Evolutionary conservation across 305 asterid genomes (phyloP).

Genomic region (Striga hermonthica): DNA sequence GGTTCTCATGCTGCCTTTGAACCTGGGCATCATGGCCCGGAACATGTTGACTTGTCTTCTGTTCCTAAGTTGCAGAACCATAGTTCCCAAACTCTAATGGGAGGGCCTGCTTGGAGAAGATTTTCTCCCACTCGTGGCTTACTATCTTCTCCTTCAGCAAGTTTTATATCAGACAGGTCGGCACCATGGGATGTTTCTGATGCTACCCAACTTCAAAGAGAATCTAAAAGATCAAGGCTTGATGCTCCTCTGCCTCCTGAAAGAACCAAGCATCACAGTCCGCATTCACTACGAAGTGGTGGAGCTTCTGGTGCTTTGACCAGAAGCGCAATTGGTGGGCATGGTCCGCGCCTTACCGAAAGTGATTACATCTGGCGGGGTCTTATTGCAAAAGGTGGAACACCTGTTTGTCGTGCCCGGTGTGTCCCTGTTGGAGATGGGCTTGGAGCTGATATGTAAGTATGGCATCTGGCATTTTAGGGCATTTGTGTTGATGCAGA

Average conservation of each 20-base stretch:
- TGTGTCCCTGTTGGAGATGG: constrained; percentile 86
- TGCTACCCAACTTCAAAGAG: constrained; percentile 66
- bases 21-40: constrained; percentile 52
- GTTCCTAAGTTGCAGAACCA: constrained; percentile 46
- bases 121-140: constrained; percentile 66
- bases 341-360: constrained; percentile 48
- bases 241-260: constrained; percentile 50
- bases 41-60: constrained; percentile 44
- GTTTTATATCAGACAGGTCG: constrained; percentile 43
- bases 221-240: constrained; percentile 75
- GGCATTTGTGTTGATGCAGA: constrained; percentile 7
- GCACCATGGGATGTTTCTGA: constrained; percentile 66
- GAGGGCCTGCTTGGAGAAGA: constrained; percentile 75
- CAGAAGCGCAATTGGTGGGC: constrained; percentile 40
- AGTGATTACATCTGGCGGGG: constrained; percentile 84
- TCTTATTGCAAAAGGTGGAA: constrained; percentile 90
- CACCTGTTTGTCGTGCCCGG: constrained; percentile 89
- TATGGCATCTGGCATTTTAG: constrained; percentile 29
- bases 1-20: constrained; percentile 62
- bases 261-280: constrained; percentile 47
- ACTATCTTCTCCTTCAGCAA: constrained; percentile 61
- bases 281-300: constrained; percentile 36
- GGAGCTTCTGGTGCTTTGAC: constrained; percentile 41
- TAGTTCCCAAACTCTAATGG: constrained; percentile 48
- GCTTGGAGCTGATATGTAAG: constrained; percentile 71